Conservation (phyloP, 2,329 filamentous ascomycete genomes). For the Colletotrichum gloeosporioides region DNA sequence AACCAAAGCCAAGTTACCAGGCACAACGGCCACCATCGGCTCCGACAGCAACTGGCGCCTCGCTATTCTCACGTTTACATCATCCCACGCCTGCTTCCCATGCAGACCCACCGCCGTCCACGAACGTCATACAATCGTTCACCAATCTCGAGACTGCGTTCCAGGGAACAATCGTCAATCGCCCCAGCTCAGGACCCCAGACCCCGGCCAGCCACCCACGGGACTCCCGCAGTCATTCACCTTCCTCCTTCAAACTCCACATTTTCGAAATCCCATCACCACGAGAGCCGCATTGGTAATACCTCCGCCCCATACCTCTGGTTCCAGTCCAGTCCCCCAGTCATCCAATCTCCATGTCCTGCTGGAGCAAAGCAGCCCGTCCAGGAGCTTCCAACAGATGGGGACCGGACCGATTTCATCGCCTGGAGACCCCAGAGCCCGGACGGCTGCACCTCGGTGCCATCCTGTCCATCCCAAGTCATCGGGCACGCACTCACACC, state of each 20-base stretch:
- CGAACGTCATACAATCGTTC: constrained; percentile 13
- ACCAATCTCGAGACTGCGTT: neutral
- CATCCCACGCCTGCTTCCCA: constrained; percentile 1
- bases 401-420: constrained; percentile 18
- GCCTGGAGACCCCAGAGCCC: constrained; percentile 18
- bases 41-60: neutral
- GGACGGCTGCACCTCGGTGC: constrained; percentile 16
- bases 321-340: neutral
- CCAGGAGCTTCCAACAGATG: neutral
- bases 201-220: neutral
- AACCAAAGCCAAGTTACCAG: neutral
- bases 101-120: neutral
- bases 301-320: neutral
- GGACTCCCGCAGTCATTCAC: neutral
- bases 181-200: neutral
- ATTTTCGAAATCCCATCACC: neutral
- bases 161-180: neutral
- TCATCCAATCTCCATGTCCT: neutral
- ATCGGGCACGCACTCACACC: neutral
- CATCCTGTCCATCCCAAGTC: constrained; percentile 13
- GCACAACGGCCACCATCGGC: neutral
- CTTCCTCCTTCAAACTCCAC: neutral
- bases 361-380: neutral
- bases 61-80: constrained; percentile 1
- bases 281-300: constrained; percentile 12